Conservation (phyloP, 345 rosid genomes). For the Leavenworthia alabamica region DNA sequence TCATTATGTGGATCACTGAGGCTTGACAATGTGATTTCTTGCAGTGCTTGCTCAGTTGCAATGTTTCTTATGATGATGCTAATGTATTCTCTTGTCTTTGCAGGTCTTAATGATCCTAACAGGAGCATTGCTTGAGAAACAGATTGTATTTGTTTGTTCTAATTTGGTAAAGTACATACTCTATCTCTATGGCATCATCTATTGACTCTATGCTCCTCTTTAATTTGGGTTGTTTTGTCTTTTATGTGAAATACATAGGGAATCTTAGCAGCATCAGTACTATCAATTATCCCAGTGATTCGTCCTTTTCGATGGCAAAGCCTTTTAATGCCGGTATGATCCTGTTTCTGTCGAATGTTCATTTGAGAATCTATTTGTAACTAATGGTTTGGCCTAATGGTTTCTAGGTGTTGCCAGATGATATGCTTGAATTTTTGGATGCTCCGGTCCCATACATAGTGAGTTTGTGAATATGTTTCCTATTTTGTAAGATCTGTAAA, state of each 20-base stretch:
- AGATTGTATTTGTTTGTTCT: constrained; percentile 83
- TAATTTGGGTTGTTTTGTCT: background rate
- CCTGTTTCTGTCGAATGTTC: background rate
- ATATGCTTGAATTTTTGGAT: constrained; percentile 92
- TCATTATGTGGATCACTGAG: constrained; percentile 84
- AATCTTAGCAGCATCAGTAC: constrained; percentile 68
- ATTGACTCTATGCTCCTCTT: background rate
- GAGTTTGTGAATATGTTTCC: constrained; percentile 33
- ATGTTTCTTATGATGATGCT: background rate
- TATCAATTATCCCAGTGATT: constrained; percentile 68
- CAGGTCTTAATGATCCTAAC: constrained; percentile 80
- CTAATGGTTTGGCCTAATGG: constrained; percentile 14
- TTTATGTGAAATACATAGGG: constrained; percentile 45
- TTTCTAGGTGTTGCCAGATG: constrained; percentile 86
- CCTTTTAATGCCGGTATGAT: constrained; percentile 80
- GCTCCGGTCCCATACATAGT: constrained; percentile 95
- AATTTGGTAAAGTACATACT: constrained; percentile 55
- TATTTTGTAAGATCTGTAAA: background rate
- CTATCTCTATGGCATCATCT: background rate
- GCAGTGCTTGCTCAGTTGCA: background rate
- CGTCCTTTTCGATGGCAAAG: constrained; percentile 97
- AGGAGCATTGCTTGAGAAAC: constrained; percentile 84
- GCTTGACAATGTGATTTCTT: constrained; percentile 65
- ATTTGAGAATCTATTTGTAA: background rate
- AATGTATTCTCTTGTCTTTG: constrained; percentile 1